Evolutionary conservation across 768 basidiomycete species (phyloP), one percentile per base, ranked within the genome.

Genomic region (Arthromyces matolae): DNA sequence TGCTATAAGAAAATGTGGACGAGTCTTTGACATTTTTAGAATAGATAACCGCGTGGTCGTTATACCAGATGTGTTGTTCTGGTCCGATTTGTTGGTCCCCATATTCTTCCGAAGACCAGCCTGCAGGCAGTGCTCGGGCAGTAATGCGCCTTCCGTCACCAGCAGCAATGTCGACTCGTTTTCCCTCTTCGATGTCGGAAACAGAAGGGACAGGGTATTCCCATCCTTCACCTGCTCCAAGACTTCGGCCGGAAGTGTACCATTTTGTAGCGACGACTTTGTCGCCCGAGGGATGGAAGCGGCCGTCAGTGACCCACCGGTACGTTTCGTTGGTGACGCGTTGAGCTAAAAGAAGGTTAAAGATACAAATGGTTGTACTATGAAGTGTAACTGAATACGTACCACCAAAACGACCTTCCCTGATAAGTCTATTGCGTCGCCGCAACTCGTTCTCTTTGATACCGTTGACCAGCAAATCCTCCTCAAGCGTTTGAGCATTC

Each of bases 141-240:
- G 28, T 46, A 13, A 38, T 38, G 23, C 45, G 45, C n/a, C 38
- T 46, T 2, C 45, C 45, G 23, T 27, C 28, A n/a, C 45, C 35
- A 29, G n/a, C 25, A 37, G 20, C 45, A 4, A 46, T 46, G 7
- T 31, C 56, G 5, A 85, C 61, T 13, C 80, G 76, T 31, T 60
- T 71, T 13, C 86, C 85, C 47, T 69, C 71, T 20, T 51, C 51
- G 29, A 71, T 54, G 29, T 64, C 59, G 7, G 66, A 57, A 18
- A 73, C 50, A n/a, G 63, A 67, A 9, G 83, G 82, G 20, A 84
- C 70, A 5, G 63, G 38, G 50, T 82, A 88, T 58, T 80, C 74
- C 86, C 86, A 88, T 33, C 79, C 83, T 69, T 88, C 86, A 2
- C 83, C 84, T 1, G 83, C 84, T 28, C 82, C 83, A 25, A 87